phyloP scores from a whole-genome alignment of 306 rosid species.

The Vicia faba region DNA sequence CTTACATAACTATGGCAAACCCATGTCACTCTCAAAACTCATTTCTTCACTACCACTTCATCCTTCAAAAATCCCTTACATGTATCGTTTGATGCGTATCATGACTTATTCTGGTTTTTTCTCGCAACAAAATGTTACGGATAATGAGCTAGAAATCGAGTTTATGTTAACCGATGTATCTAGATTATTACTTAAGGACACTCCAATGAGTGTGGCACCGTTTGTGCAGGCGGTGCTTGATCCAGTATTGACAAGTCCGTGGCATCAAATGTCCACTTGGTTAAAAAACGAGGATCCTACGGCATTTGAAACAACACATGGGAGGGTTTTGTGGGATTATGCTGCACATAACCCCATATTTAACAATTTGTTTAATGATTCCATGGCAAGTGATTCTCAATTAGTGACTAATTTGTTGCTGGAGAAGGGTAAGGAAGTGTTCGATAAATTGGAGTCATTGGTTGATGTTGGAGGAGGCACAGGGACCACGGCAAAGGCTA shows the following conservation, averaged over 20 bases:
- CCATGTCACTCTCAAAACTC: constrained; percentile 10
- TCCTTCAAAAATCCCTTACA: neutral
- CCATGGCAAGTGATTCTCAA: neutral
- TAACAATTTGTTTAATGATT: neutral
- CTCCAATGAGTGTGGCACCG: too few relatives aligned
- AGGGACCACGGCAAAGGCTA: too few relatives aligned
- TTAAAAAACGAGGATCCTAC: too few relatives aligned
- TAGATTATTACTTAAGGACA: too few relatives aligned
- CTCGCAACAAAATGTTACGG: neutral
- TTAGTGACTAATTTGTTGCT: neutral
- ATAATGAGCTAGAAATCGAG: neutral
- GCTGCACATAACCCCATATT: neutral
- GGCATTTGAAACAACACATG: neutral
- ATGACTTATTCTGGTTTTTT: too few relatives aligned
- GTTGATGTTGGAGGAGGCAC: too few relatives aligned
- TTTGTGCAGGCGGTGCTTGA: too few relatives aligned
- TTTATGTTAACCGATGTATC: neutral
- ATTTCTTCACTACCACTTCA: constrained; percentile 30
- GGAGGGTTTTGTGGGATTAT: neutral
- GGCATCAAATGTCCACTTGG: too few relatives aligned
- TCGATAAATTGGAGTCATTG: too few relatives aligned
- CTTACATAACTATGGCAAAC: too few relatives aligned
- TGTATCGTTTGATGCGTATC: neutral
- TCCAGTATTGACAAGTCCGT: too few relatives aligned
- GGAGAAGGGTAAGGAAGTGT: constrained; percentile 39